Evolutionary conservation across 73 alveolate species (phyloP), one percentile per base, ranked within the genome.

Genomic region (Symbiodinium pilosum): DNA sequence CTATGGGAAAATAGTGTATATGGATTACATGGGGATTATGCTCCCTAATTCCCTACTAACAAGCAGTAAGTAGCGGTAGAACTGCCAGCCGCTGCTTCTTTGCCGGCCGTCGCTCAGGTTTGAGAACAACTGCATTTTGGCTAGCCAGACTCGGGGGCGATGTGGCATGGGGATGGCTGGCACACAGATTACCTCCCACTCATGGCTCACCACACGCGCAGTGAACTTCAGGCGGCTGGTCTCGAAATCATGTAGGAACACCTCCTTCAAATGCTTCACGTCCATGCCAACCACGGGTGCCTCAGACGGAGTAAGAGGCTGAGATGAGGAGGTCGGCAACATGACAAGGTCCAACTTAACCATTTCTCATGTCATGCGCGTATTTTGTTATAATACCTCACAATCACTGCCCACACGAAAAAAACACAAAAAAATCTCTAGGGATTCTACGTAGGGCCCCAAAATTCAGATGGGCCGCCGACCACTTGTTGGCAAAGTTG

Each of bases 241-340:
- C 24, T 43, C 81, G 97, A 91, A 91, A 56, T 91, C 97, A 36
- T 42, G 89, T 36, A 91, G 40, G 81, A 91, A 71, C 42, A 91
- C 42, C 21, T 30, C 97, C 88, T 91, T 68, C 56, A 91, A 81
- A 41, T 91, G 97, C 43, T 91, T 36, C 36, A 71, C 77, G 26
- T 91, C 71, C 97, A 91, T 91, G 38, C 97, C 97, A 51, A 91
- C 97, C 83, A 68, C 51, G 41, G 97, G 97, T 8, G 97, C 56
- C 81, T 64, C 81, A 38, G 30, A 9, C 59, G 21, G 59, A 47
- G n/a, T n/a, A n/a, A n/a, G n/a, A n/a, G n/a, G n/a, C n/a, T n/a
- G n/a, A n/a, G n/a, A n/a, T n/a, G n/a, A n/a, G n/a, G n/a, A n/a
- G n/a, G n/a, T n/a, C n/a, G n/a, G n/a, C n/a, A n/a, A n/a, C n/a